Evolutionary conservation across 257 asterid species (phyloP).

Genomic region (Handroanthus guayacan): DNA sequence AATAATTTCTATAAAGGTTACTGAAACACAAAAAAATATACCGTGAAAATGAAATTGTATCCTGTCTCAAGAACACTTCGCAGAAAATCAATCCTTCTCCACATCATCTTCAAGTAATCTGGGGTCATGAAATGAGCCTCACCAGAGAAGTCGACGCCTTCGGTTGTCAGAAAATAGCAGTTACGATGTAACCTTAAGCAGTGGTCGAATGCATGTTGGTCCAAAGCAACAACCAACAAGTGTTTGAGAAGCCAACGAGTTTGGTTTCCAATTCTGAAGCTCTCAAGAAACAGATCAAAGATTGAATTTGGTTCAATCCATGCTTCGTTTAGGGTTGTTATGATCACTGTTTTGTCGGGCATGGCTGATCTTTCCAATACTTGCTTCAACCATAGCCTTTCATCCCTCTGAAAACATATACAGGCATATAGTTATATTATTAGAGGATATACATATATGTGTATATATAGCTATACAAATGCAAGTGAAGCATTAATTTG

Average conservation of each 20-base stretch:
- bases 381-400: conserved; percentile 27
- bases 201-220: conserved; percentile 41
- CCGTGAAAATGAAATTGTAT: conserved; percentile 53
- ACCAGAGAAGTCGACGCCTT: conserved; percentile 43
- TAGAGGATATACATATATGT: not conserved
- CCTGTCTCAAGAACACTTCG: conserved; percentile 45
- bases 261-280: conserved; percentile 51
- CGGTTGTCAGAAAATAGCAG: conserved; percentile 44
- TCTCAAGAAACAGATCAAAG: conserved; percentile 53
- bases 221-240: conserved; percentile 49
- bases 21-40: not conserved
- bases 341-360: conserved; percentile 46
- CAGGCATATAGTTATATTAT: not conserved
- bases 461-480: too few relatives aligned
- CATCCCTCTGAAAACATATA: not conserved
- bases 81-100: conserved; percentile 50
- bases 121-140: conserved; percentile 44
- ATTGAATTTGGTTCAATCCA: conserved; percentile 46
- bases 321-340: conserved; percentile 50
- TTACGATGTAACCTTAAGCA: conserved; percentile 33
- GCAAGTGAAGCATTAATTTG: too few relatives aligned
- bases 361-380: conserved; percentile 43
- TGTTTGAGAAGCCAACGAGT: conserved; percentile 43
- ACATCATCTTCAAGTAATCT: conserved; percentile 50
- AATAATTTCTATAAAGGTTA: too few relatives aligned